These are phyloP conservation scores for Coemansia sp. DNA, from an alignment of 192 early-diverging fungal species.

Conservation along the genomic window DNA sequence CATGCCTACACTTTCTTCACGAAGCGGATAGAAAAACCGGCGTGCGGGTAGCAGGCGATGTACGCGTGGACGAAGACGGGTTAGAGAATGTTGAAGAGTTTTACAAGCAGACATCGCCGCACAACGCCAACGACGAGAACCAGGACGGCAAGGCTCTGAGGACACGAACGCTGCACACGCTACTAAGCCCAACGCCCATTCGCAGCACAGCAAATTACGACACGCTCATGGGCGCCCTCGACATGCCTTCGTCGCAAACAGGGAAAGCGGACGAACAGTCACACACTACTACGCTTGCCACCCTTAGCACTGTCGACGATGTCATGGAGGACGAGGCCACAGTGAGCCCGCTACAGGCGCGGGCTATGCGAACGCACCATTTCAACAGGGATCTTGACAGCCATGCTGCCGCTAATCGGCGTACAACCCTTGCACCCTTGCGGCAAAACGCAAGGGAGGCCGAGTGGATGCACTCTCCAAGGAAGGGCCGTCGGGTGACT, in stretches of 20 bases:
- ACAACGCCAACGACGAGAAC: not conserved
- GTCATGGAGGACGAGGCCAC: slow-evolving; percentile 17
- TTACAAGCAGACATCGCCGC: slow-evolving; percentile 42
- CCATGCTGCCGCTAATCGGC: slow-evolving; percentile 12
- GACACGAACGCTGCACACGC: slow-evolving; percentile 29
- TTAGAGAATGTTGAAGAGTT: slow-evolving; percentile 51
- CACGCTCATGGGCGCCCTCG: slow-evolving; percentile 34
- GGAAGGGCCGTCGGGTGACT: slow-evolving; percentile 27
- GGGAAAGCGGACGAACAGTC: not conserved
- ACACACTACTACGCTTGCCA: not conserved
- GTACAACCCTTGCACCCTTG: slow-evolving; percentile 28
- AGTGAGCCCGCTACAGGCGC: slow-evolving; percentile 12
- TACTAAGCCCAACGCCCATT: slow-evolving; percentile 42
- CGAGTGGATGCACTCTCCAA: slow-evolving; percentile 36
- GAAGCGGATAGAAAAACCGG: slow-evolving; percentile 37
- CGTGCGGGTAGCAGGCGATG: slow-evolving; percentile 36
- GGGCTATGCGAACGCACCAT: slow-evolving; percentile 11
- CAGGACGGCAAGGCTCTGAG: not conserved
- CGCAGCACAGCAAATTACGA: slow-evolving; percentile 27
- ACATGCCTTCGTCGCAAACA: slow-evolving; percentile 17
- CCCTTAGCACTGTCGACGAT: not conserved
- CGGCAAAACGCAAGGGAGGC: slow-evolving; percentile 8
- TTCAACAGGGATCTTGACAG: not conserved
- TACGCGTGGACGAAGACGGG: slow-evolving; percentile 40
- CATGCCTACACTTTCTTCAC: not conserved